phyloP scores from a whole-genome alignment of 78 protist genomes.

The Polysphondylium violaceum region DNA sequence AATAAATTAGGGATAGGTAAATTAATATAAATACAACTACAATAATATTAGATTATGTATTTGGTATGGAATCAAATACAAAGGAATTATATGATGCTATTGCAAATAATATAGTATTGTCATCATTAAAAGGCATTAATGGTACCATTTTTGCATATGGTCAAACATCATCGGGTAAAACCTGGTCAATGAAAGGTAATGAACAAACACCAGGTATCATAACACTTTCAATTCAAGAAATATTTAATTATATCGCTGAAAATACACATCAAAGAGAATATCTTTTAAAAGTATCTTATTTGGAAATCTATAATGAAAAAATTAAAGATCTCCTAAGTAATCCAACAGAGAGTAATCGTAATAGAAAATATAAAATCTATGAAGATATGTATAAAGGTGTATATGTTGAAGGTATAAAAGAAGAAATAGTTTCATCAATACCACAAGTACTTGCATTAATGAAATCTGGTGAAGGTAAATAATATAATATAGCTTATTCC shows the following conservation, averaged over 20 bases:
- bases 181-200: constrained; percentile 87
- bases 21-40: neutral
- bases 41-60: constrained; percentile 44
- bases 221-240: constrained; percentile 63
- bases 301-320: constrained; percentile 91
- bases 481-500: neutral
- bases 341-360: neutral
- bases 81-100: constrained; percentile 37
- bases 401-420: constrained; percentile 67
- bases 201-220: constrained; percentile 85
- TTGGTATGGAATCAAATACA: constrained; percentile 43
- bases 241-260: constrained; percentile 48
- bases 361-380: constrained; percentile 64
- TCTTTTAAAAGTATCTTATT: constrained; percentile 84
- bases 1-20: neutral
- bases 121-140: constrained; percentile 79
- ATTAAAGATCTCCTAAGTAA: constrained; percentile 80
- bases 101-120: constrained; percentile 51
- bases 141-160: constrained; percentile 80
- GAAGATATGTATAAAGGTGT: constrained; percentile 52
- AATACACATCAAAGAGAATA: constrained; percentile 55
- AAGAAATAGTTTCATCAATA: constrained; percentile 77
- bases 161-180: constrained; percentile 90
- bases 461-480: constrained; percentile 45
- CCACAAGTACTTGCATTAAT: constrained; percentile 42